Base-by-base conservation (phyloP, 2,329 filamentous ascomycete genomes). In the Amauroascus verrucosus region DNA sequence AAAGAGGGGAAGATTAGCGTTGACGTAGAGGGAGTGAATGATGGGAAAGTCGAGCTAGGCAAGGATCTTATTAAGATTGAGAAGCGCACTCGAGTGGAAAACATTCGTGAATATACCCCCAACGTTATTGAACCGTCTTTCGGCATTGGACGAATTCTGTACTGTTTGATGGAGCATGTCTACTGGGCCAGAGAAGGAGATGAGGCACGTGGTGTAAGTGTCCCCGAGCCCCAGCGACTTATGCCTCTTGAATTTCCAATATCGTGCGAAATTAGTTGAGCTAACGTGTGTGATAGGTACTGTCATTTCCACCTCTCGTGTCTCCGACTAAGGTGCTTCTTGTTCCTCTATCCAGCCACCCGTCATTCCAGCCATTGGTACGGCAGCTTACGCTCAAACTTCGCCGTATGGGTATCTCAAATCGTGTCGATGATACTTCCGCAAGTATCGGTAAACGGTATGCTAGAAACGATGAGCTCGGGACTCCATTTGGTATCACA, bases 71-170 rank as follows among this genome's bases (percentile, higher is more conserved):
- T 98, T 66, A 81, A 77, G 55, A 88, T 97, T 62, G 86, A 90
- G 74, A 89, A 86, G 74, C 82, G 84, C 62, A 95, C 85, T 61
- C 79, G 88, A 58, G 79, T 83, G 3, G 88, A 95, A 70, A 85
- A 95, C 67, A 81, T 84, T 55, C 81, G 93, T 63, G 90, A 96
- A 69, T 98, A 88, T 74, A 94, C 85, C 0, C 91, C 91, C 56
- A 96, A 96, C 66, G 89, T 95, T 46, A 94, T 97, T 62, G 93
- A 98, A 75, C 93, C 91, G 1, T 97, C 91, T 0, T 98, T 97
- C 64, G 91, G 91, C 76, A 95, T 97, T 65, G 93, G 91, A 56
- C 83, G 91, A 63, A 96, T 97, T 58, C 76, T 97, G 55, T 97
- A 95, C 76, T 84, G 86, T 56, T 75, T 98, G 64, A 86, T 95